A percentile compares a stretch with the other conserved stretches of the same genome.
These are phyloP conservation scores for Delonix regia DNA, from an alignment of 306 rosid species.

Conservation along the genomic window DNA sequence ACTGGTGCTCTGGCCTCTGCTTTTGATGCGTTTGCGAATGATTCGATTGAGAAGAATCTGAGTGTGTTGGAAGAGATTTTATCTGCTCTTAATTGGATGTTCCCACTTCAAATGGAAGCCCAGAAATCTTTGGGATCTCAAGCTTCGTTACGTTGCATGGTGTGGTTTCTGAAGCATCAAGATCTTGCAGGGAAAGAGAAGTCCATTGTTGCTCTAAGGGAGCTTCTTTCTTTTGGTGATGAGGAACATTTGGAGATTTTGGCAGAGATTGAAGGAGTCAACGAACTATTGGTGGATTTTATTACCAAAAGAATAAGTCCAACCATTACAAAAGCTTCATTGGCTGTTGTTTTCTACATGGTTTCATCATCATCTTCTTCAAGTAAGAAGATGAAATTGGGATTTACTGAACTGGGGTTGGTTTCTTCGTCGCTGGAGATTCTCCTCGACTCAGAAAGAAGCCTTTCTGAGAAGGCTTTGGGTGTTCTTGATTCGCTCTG, in stretches of 20 bases:
- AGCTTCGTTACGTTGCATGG: constrained; percentile 64
- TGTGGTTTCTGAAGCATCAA: constrained; percentile 58
- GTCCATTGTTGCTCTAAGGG: constrained; percentile 52
- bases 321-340: constrained; percentile 56
- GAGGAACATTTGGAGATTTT: constrained; percentile 43
- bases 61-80: constrained; percentile 55
- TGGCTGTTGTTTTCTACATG: constrained; percentile 47
- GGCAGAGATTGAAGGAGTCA: constrained; percentile 52
- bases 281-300: constrained; percentile 51
- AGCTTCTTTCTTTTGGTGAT: constrained; percentile 61
- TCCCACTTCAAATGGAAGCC: constrained; percentile 62
- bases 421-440: constrained; percentile 51
- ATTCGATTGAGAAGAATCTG: constrained; percentile 43
- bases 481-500: constrained; percentile 53
- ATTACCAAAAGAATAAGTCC: constrained; percentile 52
- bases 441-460: constrained; percentile 61
- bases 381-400: constrained; percentile 34
- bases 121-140: constrained; percentile 48
- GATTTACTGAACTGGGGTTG: constrained; percentile 54
- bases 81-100: constrained; percentile 67
- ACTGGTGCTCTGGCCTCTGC: constrained; percentile 52
- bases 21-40: constrained; percentile 54
- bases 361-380: constrained; percentile 43
- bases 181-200: constrained; percentile 57
- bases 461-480: constrained; percentile 57